These are phyloP conservation scores for Termitomyces titanicus DNA, from an alignment of 768 basidiomycete species.

Conservation along the genomic window DNA sequence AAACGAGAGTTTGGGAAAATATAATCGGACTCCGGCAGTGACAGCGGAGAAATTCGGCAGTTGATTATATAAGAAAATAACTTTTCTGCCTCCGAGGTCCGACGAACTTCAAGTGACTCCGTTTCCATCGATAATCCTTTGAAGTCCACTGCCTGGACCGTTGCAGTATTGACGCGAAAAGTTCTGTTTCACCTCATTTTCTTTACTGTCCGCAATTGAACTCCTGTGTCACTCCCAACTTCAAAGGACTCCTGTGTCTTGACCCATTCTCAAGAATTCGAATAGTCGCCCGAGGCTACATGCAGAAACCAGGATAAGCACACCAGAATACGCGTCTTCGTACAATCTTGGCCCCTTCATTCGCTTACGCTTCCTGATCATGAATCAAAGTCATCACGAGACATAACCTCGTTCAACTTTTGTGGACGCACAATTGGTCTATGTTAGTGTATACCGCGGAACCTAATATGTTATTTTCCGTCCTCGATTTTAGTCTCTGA, in stretches of 20 bases:
- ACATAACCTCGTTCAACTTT: too few relatives aligned
- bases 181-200: too few relatives aligned
- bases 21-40: conserved; percentile 20
- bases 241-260: not conserved
- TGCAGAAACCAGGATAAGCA: too few relatives aligned
- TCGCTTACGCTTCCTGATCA: not conserved
- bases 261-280: not conserved
- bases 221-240: too few relatives aligned
- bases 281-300: not conserved
- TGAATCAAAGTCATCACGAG: too few relatives aligned
- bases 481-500: not conserved
- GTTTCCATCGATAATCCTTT: too few relatives aligned
- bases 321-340: not conserved
- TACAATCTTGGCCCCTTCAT: not conserved
- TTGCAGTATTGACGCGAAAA: too few relatives aligned
- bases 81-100: not conserved
- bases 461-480: not conserved
- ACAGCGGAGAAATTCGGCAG: conserved; percentile 43
- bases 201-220: too few relatives aligned
- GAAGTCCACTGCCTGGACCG: too few relatives aligned
- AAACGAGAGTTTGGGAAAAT: conserved; percentile 24
- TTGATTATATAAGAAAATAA: conserved; percentile 31
- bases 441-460: not conserved
- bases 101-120: too few relatives aligned
- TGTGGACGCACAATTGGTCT: too few relatives aligned